phyloP scores from a whole-genome alignment of 2,329 filamentous ascomycete genomes.

The Colletotrichum nymphaeae region DNA sequence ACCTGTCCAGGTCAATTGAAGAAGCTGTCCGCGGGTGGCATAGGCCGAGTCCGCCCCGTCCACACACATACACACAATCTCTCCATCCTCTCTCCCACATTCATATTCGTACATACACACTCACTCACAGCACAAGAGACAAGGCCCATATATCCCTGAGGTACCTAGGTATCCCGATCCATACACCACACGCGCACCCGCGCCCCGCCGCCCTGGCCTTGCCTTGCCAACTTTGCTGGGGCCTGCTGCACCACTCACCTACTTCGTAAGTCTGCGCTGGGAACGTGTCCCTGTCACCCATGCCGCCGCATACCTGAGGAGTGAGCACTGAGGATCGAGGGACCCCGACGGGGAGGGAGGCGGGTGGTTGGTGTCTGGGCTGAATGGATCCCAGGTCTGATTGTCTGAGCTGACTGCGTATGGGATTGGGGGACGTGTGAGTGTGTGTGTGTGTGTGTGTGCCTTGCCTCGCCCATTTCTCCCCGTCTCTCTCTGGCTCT shows the following conservation, averaged over 20 bases:
- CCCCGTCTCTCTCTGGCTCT: neutral
- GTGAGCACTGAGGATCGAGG: neutral
- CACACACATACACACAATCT: neutral
- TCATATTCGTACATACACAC: constrained; percentile 7
- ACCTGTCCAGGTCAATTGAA: constrained; percentile 2
- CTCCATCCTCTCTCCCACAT: neutral
- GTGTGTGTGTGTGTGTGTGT: neutral
- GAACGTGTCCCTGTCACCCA: constrained; percentile 9
- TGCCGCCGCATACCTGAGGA: constrained; percentile 1
- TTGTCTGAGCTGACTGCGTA: neutral
- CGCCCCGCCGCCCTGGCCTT: constrained; percentile 21
- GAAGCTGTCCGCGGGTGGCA: neutral
- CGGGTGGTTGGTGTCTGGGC: neutral
- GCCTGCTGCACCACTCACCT: neutral
- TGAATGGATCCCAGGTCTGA: neutral
- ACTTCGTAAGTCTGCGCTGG: neutral
- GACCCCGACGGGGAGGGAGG: neutral
- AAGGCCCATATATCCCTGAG: neutral
- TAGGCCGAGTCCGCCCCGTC: constrained; percentile 29
- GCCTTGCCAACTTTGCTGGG: neutral
- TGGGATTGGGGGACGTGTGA: neutral
- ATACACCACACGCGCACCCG: constrained; percentile 9
- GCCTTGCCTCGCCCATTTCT: neutral
- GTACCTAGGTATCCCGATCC: neutral
- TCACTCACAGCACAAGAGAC: constrained; percentile 16